phyloP scores from a whole-genome alignment of 768 basidiomycete genomes.

The Amanita jacksonii region DNA sequence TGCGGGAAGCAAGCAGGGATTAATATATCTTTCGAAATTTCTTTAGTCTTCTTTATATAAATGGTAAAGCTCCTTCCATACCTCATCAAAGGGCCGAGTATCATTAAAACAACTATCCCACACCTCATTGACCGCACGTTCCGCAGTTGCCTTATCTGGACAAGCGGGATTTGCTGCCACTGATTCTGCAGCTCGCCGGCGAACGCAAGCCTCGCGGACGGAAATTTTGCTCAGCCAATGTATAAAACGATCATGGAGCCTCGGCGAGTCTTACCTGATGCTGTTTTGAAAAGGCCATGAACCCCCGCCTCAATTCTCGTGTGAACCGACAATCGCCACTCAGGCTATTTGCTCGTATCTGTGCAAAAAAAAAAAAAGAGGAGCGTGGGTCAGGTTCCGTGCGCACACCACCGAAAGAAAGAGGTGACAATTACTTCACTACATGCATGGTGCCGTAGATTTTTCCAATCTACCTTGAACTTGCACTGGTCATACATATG shows the following conservation, averaged over 20 bases:
- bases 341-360: constrained; percentile 94
- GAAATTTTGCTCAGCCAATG: not conserved
- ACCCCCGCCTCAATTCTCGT: constrained; percentile 71
- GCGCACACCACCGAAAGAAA: not conserved
- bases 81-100: constrained; percentile 96
- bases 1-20: not conserved
- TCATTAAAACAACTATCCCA: constrained; percentile 96
- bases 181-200: constrained; percentile 76
- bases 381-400: constrained; percentile 1
- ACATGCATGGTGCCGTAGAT: constrained; percentile 91
- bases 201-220: constrained; percentile 67
- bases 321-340: constrained; percentile 89
- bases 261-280: constrained; percentile 58
- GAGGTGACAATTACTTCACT: constrained; percentile 66
- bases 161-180: constrained; percentile 77
- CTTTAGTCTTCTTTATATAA: not conserved
- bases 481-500: constrained; percentile 95
- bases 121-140: constrained; percentile 88
- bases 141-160: constrained; percentile 65
- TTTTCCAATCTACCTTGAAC: constrained; percentile 89
- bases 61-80: constrained; percentile 19
- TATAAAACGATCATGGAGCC: constrained; percentile 1
- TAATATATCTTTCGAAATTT: constrained; percentile 13
- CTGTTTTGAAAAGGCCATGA: constrained; percentile 80
- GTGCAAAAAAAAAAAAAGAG: constrained; percentile 3